Conservation (phyloP, 768 basidiomycete species). For the Trametes cingulata region DNA sequence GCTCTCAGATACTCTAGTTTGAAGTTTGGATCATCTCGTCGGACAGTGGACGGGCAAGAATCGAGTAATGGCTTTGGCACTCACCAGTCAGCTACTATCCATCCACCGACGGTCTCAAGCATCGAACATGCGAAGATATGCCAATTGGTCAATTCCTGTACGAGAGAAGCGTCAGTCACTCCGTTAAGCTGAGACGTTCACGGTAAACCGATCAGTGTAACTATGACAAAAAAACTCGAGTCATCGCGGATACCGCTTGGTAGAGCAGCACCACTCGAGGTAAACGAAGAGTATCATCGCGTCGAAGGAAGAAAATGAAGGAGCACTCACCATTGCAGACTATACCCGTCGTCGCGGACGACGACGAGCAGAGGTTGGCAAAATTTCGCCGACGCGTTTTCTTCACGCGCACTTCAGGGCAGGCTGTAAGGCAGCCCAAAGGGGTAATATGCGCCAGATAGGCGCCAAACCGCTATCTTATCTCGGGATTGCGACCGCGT, state of each 20-base stretch:
- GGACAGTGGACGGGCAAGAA: constrained; percentile 17
- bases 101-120: neutral
- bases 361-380: neutral
- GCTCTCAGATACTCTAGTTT: constrained; percentile 96
- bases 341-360: neutral
- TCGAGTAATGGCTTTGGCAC: constrained; percentile 6
- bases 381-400: constrained; percentile 20
- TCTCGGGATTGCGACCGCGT: neutral
- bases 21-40: constrained; percentile 64
- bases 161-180: constrained; percentile 10
- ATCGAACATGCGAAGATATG: neutral
- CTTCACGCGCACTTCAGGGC: constrained; percentile 21
- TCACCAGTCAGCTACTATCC: constrained; percentile 17
- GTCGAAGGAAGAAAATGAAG: constrained; percentile 36
- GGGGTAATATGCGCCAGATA: neutral
- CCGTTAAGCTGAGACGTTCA: neutral
- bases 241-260: constrained; percentile 57
- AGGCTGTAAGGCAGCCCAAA: constrained; percentile 3
- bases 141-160: neutral
- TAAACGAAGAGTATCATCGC: constrained; percentile 57
- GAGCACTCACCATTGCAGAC: constrained; percentile 14
- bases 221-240: constrained; percentile 72
- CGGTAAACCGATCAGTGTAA: constrained; percentile 77
- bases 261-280: constrained; percentile 53
- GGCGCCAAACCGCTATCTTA: neutral